Conservation (phyloP, 1,284 basidiomycete species). For the Fomitopsis palustris region DNA sequence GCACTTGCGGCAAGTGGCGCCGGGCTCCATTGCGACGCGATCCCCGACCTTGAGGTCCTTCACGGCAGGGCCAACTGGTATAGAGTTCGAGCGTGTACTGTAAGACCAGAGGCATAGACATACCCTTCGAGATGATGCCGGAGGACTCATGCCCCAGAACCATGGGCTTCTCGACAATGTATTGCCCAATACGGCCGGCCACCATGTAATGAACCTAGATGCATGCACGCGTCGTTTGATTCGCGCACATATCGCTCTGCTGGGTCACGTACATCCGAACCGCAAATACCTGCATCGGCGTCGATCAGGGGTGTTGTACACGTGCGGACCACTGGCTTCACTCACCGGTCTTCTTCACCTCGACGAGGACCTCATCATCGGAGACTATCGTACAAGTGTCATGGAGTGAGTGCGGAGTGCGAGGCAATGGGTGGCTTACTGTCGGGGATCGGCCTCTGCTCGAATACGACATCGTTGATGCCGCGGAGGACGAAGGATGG, state of each 20-base stretch:
- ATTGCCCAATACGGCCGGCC: slow-evolving; percentile 77
- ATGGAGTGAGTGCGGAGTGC: slow-evolving; percentile 4
- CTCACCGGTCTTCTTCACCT: slow-evolving; percentile 88
- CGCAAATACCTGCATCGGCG: slow-evolving; percentile 73
- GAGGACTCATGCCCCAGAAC: slow-evolving; percentile 70
- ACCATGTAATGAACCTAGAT: slow-evolving; percentile 71
- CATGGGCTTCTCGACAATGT: slow-evolving; percentile 78
- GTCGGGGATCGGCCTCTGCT: slow-evolving; percentile 77
- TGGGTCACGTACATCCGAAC: slow-evolving; percentile 65
- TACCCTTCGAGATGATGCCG: slow-evolving; percentile 53
- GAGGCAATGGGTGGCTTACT: slow-evolving; percentile 35
- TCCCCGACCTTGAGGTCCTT: slow-evolving; percentile 78
- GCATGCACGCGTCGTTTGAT: background rate
- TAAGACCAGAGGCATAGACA: background rate
- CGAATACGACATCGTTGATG: slow-evolving; percentile 71
- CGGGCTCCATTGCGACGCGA: slow-evolving; percentile 85
- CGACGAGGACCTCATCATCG: slow-evolving; percentile 81
- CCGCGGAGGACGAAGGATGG: slow-evolving; percentile 76
- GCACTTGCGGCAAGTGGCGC: slow-evolving; percentile 70
- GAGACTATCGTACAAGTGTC: slow-evolving; percentile 43
- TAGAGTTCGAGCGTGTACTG: background rate
- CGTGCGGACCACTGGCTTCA: slow-evolving; percentile 2
- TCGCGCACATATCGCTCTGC: slow-evolving; percentile 5
- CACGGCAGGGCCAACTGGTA: slow-evolving; percentile 65
- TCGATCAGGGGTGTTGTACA: background rate